Evolutionary conservation across 768 basidiomycete species (phyloP), one percentile per base, ranked within the genome.

Genomic region (Strobilomyces dryophilus): DNA sequence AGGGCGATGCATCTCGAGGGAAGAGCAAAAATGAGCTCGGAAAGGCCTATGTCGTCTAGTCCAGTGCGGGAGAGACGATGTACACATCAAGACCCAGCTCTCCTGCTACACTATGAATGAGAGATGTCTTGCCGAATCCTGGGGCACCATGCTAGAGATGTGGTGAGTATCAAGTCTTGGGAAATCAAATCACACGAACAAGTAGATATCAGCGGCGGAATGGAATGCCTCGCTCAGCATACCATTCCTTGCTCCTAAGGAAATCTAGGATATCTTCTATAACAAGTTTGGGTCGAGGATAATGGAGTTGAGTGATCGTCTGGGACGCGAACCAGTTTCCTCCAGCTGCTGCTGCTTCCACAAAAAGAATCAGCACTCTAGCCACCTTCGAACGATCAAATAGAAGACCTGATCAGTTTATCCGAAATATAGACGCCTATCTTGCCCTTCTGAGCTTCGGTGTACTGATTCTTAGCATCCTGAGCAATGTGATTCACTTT

Each of bases 171-270:
- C 5, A 29, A 17, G 15, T 17, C 17, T 4, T 6, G 27, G 8
- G n/a, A 17, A 43, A 43, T 15, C 9, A 34, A 17, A 34, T 24
- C 17, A 21, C 12, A 66, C 71, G 41, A 37, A 77, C 74, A 20
- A 89, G 74, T n/a, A 90, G 77, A 63, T 88, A 89, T 12, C 90
- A 90, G 12, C 89, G 76, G 18, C 88, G 82, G 72, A 87, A 91
- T 1, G 90, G 89, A 53, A 92, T 90, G 0, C 88, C 89, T 47
- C 89, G 81, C 11, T 81, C 80, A 2, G 78, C 62, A 57, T 92
- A 92, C 90, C 90, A 92, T 18, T 70, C 52, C 59, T 83, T 86
- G 58, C 82, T 86, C 10, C 66, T 65, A 49, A 91, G 68, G 59
- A 92, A 92, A 60, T 90, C 87, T 8, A 71, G 71, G 9, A 85